Percentiles rank a stretch among this genome's conserved stretches.
Conservation (phyloP, 768 basidiomycete genomes). For the Psilocybe sp. region DNA sequence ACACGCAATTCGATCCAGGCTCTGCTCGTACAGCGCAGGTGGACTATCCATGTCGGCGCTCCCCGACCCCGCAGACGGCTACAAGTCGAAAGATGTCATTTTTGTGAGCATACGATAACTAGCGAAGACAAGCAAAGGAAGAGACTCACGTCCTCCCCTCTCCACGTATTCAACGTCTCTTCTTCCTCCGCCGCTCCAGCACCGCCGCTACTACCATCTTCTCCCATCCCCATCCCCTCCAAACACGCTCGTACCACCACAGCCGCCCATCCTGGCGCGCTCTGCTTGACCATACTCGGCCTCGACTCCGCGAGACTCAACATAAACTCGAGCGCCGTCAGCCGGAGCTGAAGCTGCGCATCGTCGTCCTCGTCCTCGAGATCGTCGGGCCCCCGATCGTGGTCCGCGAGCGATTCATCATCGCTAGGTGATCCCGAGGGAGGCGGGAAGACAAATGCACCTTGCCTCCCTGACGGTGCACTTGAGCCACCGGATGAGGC, state of each 20-base stretch:
- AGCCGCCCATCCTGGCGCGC: slow-evolving; percentile 67
- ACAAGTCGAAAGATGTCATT: neutral
- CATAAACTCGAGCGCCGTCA: slow-evolving; percentile 81
- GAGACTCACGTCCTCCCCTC: slow-evolving; percentile 68
- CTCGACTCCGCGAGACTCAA: slow-evolving; percentile 74
- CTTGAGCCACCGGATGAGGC: slow-evolving; percentile 4
- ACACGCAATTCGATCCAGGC: slow-evolving; percentile 77
- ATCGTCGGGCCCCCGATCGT: slow-evolving; percentile 25
- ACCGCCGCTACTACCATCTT: slow-evolving; percentile 29
- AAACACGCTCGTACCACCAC: slow-evolving; percentile 72
- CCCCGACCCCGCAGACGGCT: slow-evolving; percentile 64
- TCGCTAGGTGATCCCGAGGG: slow-evolving; percentile 31
- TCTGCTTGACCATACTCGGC: slow-evolving; percentile 59
- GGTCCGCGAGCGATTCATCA: slow-evolving; percentile 13
- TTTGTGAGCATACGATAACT: slow-evolving; percentile 1
- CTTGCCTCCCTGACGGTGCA: neutral
- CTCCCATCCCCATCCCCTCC: slow-evolving; percentile 80
- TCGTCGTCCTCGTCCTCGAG: slow-evolving; percentile 52
- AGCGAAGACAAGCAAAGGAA: neutral
- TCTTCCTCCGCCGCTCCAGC: slow-evolving; percentile 25
- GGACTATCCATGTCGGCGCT: slow-evolving; percentile 60
- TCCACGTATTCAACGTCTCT: slow-evolving; percentile 52
- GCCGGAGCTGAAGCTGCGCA: slow-evolving; percentile 65
- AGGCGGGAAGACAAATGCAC: slow-evolving; percentile 41
- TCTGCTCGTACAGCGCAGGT: slow-evolving; percentile 78